Evolutionary conservation across 1,284 basidiomycete species (phyloP).

Genomic region (Cryptococcus jaspeensis): DNA sequence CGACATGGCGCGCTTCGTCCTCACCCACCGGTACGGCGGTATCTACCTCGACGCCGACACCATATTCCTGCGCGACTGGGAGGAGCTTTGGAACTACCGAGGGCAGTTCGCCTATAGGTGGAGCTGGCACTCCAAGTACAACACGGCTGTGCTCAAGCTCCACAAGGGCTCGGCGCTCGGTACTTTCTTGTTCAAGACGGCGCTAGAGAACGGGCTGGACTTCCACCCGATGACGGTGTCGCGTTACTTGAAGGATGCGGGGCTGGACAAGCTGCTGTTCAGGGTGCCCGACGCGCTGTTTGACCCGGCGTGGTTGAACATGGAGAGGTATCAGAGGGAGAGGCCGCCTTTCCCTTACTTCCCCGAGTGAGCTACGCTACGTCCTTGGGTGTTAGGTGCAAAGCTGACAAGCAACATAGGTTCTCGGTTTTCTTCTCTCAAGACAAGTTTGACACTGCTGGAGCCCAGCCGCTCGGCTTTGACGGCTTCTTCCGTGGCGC

Average conservation of each 20-base stretch:
- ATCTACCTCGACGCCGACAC: slow-evolving; percentile 86
- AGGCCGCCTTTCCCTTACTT: slow-evolving; percentile 82
- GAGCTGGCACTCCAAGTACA: slow-evolving; percentile 76
- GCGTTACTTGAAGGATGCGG: slow-evolving; percentile 73
- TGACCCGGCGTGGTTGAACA: slow-evolving; percentile 82
- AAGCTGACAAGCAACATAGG: slow-evolving; percentile 46
- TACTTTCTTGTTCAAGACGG: slow-evolving; percentile 77
- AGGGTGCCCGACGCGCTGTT: slow-evolving; percentile 80
- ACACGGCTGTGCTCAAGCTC: slow-evolving; percentile 80
- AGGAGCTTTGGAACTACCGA: slow-evolving; percentile 82
- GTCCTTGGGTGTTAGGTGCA: not conserved
- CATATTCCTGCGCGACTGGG: slow-evolving; percentile 84
- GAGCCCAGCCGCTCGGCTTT: slow-evolving; percentile 72
- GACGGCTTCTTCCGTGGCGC: slow-evolving; percentile 83
- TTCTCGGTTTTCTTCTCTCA: slow-evolving; percentile 80
- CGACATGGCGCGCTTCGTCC: slow-evolving; percentile 81
- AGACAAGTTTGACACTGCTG: slow-evolving; percentile 64
- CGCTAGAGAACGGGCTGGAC: slow-evolving; percentile 77
- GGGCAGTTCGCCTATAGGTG: slow-evolving; percentile 85
- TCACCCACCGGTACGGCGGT: slow-evolving; percentile 81
- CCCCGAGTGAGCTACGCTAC: slow-evolving; percentile 59
- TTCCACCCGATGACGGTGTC: slow-evolving; percentile 85
- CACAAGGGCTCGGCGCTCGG: slow-evolving; percentile 78
- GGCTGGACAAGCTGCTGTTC: slow-evolving; percentile 68
- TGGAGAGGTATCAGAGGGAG: slow-evolving; percentile 75